Conservation (phyloP, 768 basidiomycete genomes). For the Macrolepiota fuliginosa region DNA sequence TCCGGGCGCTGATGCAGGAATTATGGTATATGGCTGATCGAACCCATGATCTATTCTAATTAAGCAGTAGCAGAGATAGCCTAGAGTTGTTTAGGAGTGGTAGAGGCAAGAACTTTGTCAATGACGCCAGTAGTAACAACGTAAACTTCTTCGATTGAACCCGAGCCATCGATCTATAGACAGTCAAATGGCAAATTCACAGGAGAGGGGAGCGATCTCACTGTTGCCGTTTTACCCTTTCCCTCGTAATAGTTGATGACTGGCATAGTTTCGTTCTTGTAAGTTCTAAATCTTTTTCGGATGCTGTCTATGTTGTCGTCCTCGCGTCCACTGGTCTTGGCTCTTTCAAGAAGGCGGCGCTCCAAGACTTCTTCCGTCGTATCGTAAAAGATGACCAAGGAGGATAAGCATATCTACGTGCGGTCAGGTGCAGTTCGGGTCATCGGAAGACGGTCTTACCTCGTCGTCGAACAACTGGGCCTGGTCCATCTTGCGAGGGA, state of each 20-base stretch:
- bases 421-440: slow-evolving; percentile 6
- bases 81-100: background rate
- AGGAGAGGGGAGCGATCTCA: slow-evolving; percentile 29
- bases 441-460: slow-evolving; percentile 38
- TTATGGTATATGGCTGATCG: slow-evolving; percentile 47
- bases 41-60: background rate
- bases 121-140: slow-evolving; percentile 54
- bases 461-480: slow-evolving; percentile 86
- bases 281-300: slow-evolving; percentile 93
- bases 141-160: slow-evolving; percentile 72
- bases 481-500: slow-evolving; percentile 99
- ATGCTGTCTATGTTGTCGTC: slow-evolving; percentile 96
- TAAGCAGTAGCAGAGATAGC: no score
- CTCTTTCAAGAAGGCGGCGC: slow-evolving; percentile 80
- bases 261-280: slow-evolving; percentile 86
- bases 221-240: slow-evolving; percentile 75
- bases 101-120: slow-evolving; percentile 19
- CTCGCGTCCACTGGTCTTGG: slow-evolving; percentile 91
- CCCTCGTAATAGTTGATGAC: slow-evolving; percentile 82
- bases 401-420: slow-evolving; percentile 73
- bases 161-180: slow-evolving; percentile 58
- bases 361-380: slow-evolving; percentile 90
- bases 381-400: slow-evolving; percentile 80
- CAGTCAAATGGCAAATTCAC: slow-evolving; percentile 4
- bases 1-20: slow-evolving; percentile 25